Evolutionary conservation across 108 stramenopile species (phyloP).

Genomic region (Stephanodiscus minutulus): DNA sequence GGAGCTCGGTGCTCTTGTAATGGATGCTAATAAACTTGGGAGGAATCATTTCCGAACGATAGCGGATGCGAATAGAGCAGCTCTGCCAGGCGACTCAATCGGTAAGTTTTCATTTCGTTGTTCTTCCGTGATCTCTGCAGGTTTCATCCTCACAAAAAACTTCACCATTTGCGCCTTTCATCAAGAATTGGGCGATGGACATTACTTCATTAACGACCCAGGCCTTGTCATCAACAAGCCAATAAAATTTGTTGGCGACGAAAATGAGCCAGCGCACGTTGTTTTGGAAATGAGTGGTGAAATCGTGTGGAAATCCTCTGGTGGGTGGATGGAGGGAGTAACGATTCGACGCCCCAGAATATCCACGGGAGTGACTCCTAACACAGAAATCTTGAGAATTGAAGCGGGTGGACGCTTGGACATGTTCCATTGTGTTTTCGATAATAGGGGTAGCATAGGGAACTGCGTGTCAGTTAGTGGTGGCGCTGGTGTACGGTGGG

Average conservation of each 20-base stretch:
- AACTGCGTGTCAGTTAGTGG: conserved; percentile 32
- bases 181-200: conserved; percentile 79
- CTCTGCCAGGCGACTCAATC: conserved; percentile 83
- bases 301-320: conserved; percentile 58
- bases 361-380: conserved; percentile 32
- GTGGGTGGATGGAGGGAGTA: conserved; percentile 85
- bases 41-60: conserved; percentile 76
- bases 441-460: conserved; percentile 67
- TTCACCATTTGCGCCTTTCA: conserved; percentile 4
- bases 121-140: not conserved
- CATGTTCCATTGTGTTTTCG: conserved; percentile 65
- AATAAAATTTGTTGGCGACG: conserved; percentile 79
- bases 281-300: conserved; percentile 82
- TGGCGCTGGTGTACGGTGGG: conserved; percentile 37
- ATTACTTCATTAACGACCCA: conserved; percentile 81
- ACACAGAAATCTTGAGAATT: conserved; percentile 57
- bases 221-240: conserved; percentile 62
- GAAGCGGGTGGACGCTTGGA: conserved; percentile 54
- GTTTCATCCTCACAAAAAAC: not conserved
- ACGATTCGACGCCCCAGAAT: conserved; percentile 80
- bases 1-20: conserved; percentile 73
- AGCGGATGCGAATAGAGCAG: conserved; percentile 62
- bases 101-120: conserved; percentile 41
- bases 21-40: conserved; percentile 59
- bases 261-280: conserved; percentile 79